Evolutionary conservation across 2,329 filamentous ascomycete species (phyloP), one percentile per base, ranked within the genome.

Genomic region (Kalaharituber pfeilii): DNA sequence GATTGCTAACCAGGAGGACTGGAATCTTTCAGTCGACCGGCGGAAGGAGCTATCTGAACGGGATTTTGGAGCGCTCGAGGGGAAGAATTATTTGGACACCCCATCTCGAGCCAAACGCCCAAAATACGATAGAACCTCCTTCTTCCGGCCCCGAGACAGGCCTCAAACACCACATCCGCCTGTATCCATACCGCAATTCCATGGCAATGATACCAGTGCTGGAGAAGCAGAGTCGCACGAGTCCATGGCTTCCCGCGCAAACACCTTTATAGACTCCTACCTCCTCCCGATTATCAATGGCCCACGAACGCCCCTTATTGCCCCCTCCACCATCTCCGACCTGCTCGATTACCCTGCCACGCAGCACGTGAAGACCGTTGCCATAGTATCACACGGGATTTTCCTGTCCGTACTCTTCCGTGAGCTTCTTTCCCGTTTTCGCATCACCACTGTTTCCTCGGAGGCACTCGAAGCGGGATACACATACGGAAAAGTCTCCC

Each of bases 361-460:
- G 8, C 66, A 71, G 9, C 63, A 50, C 13, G 55, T 50, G 11
- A 57, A 66, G 5, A 69, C 72, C 1, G 70, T 86, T 11, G 80
- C 79, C 1, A 69, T 94, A 13, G 82, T 94, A 2, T 82, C 87
- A 1, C 88, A 95, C 64, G 87, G 88, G 15, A 81, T 94, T 57
- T 79, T 94, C 39, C 74, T 94, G 2, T 78, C 78, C 1, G 74
- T 78, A 28, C 67, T 94, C 0, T 81, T 83, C 74, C 73, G 75
- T 53, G 72, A 74, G 11, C 66, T 94, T 13, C 69, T 82, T 6
- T 68, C 70, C 11, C 72, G 76, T 2, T 75, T 85, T 56, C 66
- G 68, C 6, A 53, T 62, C 1, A 51, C 45, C 2, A 63, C 55
- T 28, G 50, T 61, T 7, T 51, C 54, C 9, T 53, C 59, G 9